Percentiles rank a stretch among this genome's conserved stretches.
Evolutionary conservation across 257 asterid genomes (phyloP).

Genomic region (Datura wrightii): DNA sequence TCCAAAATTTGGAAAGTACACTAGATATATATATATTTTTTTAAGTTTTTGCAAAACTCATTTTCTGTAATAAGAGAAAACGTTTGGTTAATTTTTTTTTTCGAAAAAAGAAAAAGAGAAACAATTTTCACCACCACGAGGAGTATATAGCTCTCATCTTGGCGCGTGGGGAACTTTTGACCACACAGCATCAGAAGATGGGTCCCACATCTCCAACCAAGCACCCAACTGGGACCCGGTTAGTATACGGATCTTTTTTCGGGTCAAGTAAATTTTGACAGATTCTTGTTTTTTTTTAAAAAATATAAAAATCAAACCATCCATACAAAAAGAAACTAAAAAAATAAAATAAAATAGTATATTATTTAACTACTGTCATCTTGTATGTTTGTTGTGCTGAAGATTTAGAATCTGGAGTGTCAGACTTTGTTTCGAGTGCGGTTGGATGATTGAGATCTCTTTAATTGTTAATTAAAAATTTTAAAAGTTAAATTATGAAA

Average conservation of each 20-base stretch:
- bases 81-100: background rate
- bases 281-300: background rate
- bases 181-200: background rate
- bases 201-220: background rate
- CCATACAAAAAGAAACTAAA: background rate
- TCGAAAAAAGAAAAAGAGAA: background rate
- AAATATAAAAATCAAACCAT: background rate
- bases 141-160: background rate
- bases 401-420: too few species aligned
- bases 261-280: background rate
- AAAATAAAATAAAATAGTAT: background rate
- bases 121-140: background rate
- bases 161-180: slow-evolving; percentile 8
- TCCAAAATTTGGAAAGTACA: background rate
- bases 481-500: too few species aligned
- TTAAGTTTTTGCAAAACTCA: background rate
- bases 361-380: background rate
- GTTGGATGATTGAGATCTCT: background rate
- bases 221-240: background rate
- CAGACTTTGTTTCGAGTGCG: too few species aligned
- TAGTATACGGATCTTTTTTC: background rate
- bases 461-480: too few species aligned
- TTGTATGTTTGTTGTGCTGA: background rate
- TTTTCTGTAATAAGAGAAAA: background rate
- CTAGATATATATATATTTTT: background rate